Percentiles rank a stretch among this genome's conserved stretches.
These are phyloP conservation scores for Skeletonema costatum DNA, from an alignment of 108 stramenopile genomes.

Conservation along the genomic window DNA sequence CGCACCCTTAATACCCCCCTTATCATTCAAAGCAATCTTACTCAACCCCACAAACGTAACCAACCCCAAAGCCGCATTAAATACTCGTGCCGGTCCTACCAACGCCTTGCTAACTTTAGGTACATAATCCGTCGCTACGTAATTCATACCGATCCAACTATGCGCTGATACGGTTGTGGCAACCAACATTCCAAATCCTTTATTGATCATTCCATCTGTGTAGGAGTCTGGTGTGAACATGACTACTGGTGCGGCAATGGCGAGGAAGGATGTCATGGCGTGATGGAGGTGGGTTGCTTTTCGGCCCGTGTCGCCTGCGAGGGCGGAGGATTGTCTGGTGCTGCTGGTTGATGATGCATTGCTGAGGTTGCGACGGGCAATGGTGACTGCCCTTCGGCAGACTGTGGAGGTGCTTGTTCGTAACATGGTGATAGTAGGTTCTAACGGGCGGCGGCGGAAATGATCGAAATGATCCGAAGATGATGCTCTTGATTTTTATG, in stretches of 20 bases:
- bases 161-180: constrained; percentile 79
- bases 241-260: constrained; percentile 67
- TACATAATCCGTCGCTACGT: constrained; percentile 93
- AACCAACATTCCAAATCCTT: constrained; percentile 73
- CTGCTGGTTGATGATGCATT: constrained; percentile 3
- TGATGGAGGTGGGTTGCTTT: constrained; percentile 80
- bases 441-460: not conserved
- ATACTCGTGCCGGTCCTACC: constrained; percentile 74
- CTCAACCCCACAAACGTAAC: constrained; percentile 71
- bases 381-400: not conserved
- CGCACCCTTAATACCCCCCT: constrained; percentile 79
- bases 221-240: constrained; percentile 65
- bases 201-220: constrained; percentile 61
- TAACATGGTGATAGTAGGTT: not conserved
- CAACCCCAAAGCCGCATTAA: constrained; percentile 64
- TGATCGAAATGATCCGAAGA: too few species aligned
- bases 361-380: constrained; percentile 22
- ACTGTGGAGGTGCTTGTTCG: constrained; percentile 6
- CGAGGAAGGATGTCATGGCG: constrained; percentile 64
- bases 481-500: too few species aligned
- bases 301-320: constrained; percentile 76
- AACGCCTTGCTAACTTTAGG: constrained; percentile 81
- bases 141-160: constrained; percentile 91
- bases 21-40: constrained; percentile 56
- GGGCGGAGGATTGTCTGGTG: constrained; percentile 34